Evolutionary conservation across 805 yeast genomes (phyloP).

Genomic region (Lachancea thermotolerans): DNA sequence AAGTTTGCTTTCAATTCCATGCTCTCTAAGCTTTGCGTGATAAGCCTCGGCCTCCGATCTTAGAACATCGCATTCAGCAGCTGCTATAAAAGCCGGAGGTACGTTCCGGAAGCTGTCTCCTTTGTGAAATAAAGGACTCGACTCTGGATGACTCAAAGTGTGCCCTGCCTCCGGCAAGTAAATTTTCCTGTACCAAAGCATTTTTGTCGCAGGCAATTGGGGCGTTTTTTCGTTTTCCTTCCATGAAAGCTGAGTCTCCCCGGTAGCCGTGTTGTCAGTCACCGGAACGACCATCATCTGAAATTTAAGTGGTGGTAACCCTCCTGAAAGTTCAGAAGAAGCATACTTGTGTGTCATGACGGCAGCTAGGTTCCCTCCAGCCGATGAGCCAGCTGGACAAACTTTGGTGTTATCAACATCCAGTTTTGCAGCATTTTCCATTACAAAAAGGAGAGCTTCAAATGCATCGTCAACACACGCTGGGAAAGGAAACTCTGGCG

Average conservation of each 20-base stretch:
- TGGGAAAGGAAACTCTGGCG: conserved; percentile 46
- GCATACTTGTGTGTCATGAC: conserved; percentile 28
- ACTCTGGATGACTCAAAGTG: conserved; percentile 28
- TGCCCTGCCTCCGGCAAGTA: conserved; percentile 34
- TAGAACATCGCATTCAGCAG: conserved; percentile 40
- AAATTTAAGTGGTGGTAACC: conserved; percentile 32
- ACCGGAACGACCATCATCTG: conserved; percentile 42
- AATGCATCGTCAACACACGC: conserved; percentile 42
- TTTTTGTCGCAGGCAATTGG: conserved; percentile 40
- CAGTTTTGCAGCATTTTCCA: conserved; percentile 19
- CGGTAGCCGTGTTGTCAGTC: conserved; percentile 37
- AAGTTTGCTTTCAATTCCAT: conserved; percentile 34
- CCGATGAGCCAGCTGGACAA: conserved; percentile 42
- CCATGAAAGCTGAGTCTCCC: conserved; percentile 34
- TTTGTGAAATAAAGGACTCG: conserved; percentile 38
- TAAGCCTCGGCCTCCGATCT: conserved; percentile 40
- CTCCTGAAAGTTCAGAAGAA: conserved; percentile 16
- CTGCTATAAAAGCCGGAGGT: conserved; percentile 39
- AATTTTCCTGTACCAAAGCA: conserved; percentile 39
- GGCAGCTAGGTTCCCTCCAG: conserved; percentile 34
- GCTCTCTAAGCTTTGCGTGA: conserved; percentile 32
- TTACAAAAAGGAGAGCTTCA: conserved; percentile 31
- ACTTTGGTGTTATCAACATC: conserved; percentile 31
- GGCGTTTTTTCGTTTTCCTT: conserved; percentile 35
- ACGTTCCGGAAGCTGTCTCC: conserved; percentile 34